phyloP scores from a whole-genome alignment of 495 filamentous ascomycete genomes.

The Pyrenopolyporus hunteri region DNA sequence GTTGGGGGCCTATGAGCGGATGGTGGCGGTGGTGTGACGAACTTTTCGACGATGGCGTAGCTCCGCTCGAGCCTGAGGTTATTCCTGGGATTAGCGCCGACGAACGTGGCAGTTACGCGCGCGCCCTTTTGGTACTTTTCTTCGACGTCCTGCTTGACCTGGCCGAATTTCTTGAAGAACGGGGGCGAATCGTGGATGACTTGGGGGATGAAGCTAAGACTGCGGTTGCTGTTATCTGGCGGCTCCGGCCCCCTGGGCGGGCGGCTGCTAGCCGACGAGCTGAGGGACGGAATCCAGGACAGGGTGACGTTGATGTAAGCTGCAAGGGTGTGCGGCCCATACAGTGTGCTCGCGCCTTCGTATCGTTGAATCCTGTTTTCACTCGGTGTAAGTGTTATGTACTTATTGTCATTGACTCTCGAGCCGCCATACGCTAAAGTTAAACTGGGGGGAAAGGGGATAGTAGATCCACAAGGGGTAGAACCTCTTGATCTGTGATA shows the following conservation, averaged over 20 bases:
- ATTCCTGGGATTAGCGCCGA: constrained; percentile 91
- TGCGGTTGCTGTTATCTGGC: constrained; percentile 80
- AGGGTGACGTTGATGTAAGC: constrained; percentile 89
- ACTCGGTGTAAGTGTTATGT: constrained; percentile 13
- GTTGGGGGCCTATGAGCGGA: no score
- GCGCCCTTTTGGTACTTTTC: constrained; percentile 61
- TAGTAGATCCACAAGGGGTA: neutral
- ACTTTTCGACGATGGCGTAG: constrained; percentile 77
- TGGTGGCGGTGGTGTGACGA: constrained; percentile 24
- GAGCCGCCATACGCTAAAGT: neutral
- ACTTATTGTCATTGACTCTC: no score
- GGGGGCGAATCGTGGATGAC: constrained; percentile 79
- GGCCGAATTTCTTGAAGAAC: constrained; percentile 77
- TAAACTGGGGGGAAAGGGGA: neutral
- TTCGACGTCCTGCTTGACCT: constrained; percentile 66
- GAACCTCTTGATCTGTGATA: constrained; percentile 2
- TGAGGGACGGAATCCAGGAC: constrained; percentile 72
- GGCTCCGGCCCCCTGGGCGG: constrained; percentile 69
- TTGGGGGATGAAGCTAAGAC: constrained; percentile 78
- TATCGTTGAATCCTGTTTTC: constrained; percentile 75
- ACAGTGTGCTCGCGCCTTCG: constrained; percentile 93
- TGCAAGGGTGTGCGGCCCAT: constrained; percentile 88
- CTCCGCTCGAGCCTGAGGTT: constrained; percentile 79
- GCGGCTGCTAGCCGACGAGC: constrained; percentile 49
- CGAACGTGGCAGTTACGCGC: constrained; percentile 69